Evolutionary conservation across 257 asterid genomes (phyloP).

Genomic region (Oldenlandia corymbosa): DNA sequence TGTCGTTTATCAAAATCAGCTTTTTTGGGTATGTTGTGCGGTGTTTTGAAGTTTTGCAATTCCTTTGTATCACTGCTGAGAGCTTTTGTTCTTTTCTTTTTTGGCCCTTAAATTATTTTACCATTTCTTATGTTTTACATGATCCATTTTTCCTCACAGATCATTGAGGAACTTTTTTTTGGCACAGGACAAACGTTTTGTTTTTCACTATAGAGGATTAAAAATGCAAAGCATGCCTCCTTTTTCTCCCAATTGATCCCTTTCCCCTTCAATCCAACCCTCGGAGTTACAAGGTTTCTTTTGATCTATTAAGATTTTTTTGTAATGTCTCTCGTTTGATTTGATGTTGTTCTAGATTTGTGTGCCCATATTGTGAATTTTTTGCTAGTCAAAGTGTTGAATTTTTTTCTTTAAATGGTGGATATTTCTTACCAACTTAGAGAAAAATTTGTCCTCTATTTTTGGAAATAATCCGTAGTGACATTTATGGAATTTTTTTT

Average conservation of each 20-base stretch:
- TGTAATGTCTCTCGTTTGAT: background rate
- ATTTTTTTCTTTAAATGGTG: background rate
- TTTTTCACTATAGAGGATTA: background rate
- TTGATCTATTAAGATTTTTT: background rate
- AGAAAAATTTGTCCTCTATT: background rate
- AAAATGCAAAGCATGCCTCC: background rate
- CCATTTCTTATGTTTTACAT: background rate
- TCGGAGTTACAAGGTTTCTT: background rate
- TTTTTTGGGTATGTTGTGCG: background rate
- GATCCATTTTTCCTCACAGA: background rate
- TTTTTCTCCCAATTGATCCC: background rate
- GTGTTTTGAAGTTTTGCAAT: background rate
- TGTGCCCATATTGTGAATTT: constrained; percentile 5
- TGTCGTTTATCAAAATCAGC: background rate
- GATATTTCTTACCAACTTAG: background rate
- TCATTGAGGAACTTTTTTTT: background rate
- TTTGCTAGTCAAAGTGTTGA: constrained; percentile 3
- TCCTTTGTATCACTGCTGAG: background rate
- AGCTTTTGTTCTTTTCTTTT: background rate
- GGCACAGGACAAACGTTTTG: background rate
- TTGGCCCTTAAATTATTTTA: background rate
- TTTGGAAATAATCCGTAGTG: constrained; percentile 3
- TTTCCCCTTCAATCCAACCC: background rate
- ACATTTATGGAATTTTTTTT: background rate
- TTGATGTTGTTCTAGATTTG: background rate